Base-by-base conservation (phyloP, 1,284 basidiomycete genomes). In the Leccinum griseonigrum region DNA sequence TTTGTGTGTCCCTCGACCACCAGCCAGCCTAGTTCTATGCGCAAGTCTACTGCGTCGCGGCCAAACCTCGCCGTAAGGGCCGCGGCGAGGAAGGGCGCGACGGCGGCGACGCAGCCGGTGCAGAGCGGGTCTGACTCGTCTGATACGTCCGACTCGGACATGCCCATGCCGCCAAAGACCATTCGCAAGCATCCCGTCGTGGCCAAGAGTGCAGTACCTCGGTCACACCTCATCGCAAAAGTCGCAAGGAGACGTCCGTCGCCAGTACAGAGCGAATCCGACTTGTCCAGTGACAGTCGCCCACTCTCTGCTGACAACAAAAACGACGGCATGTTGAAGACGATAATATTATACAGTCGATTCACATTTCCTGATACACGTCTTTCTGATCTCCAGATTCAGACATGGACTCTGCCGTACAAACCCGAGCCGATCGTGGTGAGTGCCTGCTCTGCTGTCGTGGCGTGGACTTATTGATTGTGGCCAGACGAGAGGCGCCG, bases 231-330 rank as follows among this genome's bases (percentile, higher is more conserved):
- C 32, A 3, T 13, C n/a, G 1, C 36, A 3, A 69, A 61, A 55
- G 67, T 63, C 16, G 68, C 69, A 9, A 68, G 71, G 50, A 69
- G 66, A 54, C 5, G 59, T 11, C 26, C 22, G 26, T 18, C 29
- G n/a, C 18, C 46, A 32, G 36, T 2, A 13, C 8, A 63, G 34
- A 29, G 9, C 28, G 40, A 26, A 34, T 62, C 68, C 8, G 61
- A 61, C 10, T 55, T 60, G 29, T 63, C 71, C 14, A 66, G 64
- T 29, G 28, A 51, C 50, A 9, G 55, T 29, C 57, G 7, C 7
- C 22, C 56, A 7, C 16, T 43, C 32, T 5, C 48, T 3, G 5
- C 54, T 26, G 48, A 31, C 32, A 60, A 55, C 57, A 60, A 38
- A 40, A 36, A 56, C 36, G 59, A 62, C 3, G 62, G 68, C 14